These are phyloP conservation scores for Protomyces inundatus DNA, from an alignment of 1,139 yeast species.

Conservation along the genomic window DNA sequence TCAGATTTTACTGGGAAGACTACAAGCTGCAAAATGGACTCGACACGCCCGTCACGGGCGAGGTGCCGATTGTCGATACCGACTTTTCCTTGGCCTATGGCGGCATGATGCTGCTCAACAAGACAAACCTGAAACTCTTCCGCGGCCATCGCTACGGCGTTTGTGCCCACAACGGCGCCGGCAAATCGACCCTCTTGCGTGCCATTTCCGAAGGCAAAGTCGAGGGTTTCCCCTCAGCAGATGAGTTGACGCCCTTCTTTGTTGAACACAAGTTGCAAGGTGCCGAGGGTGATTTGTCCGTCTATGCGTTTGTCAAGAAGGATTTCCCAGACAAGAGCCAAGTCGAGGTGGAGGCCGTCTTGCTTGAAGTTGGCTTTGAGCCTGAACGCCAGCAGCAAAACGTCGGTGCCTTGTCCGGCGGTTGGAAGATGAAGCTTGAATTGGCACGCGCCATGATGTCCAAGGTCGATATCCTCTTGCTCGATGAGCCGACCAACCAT, in stretches of 20 bases:
- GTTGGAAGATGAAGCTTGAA: slow-evolving; percentile 98
- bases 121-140: slow-evolving; percentile 98
- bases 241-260: slow-evolving; percentile 84
- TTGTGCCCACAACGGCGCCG: slow-evolving; percentile 98
- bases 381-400: slow-evolving; percentile 82
- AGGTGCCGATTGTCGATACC: slow-evolving; percentile 23
- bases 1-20: slow-evolving; percentile 16
- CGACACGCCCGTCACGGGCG: slow-evolving; percentile 24
- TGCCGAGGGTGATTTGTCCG: slow-evolving; percentile 83
- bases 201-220: slow-evolving; percentile 94
- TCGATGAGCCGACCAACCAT: slow-evolving; percentile 98
- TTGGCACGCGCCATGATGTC: slow-evolving; percentile 96
- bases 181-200: slow-evolving; percentile 95
- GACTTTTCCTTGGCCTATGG: slow-evolving; percentile 85
- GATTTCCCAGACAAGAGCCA: slow-evolving; percentile 75
- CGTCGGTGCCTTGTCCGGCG: slow-evolving; percentile 94
- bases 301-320: slow-evolving; percentile 81
- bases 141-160: slow-evolving; percentile 99
- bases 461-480: slow-evolving; percentile 89
- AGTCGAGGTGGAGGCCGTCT: slow-evolving; percentile 63
- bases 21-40: slow-evolving; percentile 15
- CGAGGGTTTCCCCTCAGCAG: slow-evolving; percentile 93
- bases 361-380: slow-evolving; percentile 82
- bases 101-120: slow-evolving; percentile 99
- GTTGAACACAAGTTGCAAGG: slow-evolving; percentile 97